Base-by-base conservation (phyloP, 306 rosid species). In the Sesbania bispinosa region DNA sequence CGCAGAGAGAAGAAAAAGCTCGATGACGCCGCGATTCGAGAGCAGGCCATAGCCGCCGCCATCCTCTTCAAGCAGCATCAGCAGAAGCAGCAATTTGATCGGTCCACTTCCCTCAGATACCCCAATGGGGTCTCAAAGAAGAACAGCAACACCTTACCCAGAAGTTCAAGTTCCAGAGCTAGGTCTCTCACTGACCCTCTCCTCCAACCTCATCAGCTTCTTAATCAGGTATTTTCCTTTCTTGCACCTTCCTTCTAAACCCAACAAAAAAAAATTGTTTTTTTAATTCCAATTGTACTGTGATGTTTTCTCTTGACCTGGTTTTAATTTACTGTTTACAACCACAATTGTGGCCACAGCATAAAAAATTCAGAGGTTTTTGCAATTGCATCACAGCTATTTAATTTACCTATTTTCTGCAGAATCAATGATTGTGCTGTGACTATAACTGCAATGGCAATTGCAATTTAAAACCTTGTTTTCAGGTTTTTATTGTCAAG, bases 11-110 rank as follows among this genome's bases (percentile, higher is more conserved):
- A 77, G 64, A 85, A 92, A 13, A 88, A 57, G 75, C 72, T 77
- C n/a, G 96, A 88, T 7, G 96, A 85, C 30, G 73, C 87, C 10
- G 11, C 72, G 10, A 75, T 88, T 69, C 92, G 85, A 0, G 92
- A 93, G 10, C 98, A 93, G 62, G 96, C 94, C 19, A 83, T 88
- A 36, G 96, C 96, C 8, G 97, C 99, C 8, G 99, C 99, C 7
- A 82, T 92, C 20, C 86, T 91, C 48, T 85, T 86, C 73, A 84
- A 81, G 61, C 95, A 88, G 42, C 93, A 88, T 55, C 93, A 67
- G 47, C 90, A 88, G 52, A 85, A 84, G 50, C 89, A 57, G 16
- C 86, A 78, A 68, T 89, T 95, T 72, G 96, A 95, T 80, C 99
- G 99, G 10, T 88, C 96, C 18, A 45, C 78, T 63, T 95, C 99